Evolutionary conservation across 306 rosid species (phyloP).

Genomic region (Acmispon strigosus): DNA sequence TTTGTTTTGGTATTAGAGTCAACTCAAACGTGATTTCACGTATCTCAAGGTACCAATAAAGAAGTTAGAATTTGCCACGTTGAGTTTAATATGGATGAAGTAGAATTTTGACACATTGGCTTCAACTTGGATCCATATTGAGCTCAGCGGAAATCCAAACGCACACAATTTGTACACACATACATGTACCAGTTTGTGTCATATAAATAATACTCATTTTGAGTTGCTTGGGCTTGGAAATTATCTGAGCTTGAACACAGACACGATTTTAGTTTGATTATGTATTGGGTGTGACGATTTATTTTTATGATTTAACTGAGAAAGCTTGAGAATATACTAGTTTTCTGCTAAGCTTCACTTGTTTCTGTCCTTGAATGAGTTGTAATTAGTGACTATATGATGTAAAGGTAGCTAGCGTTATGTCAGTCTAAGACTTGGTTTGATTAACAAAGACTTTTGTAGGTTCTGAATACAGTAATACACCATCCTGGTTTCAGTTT

Average conservation of each 20-base stretch:
- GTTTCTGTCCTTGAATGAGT: not conserved
- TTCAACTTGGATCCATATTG: too few species aligned
- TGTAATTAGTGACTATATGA: not conserved
- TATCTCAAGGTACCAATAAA: too few species aligned
- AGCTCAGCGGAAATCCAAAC: too few species aligned
- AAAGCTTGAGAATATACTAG: not conserved
- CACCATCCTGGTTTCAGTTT: constrained; percentile 82
- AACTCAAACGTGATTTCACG: too few species aligned
- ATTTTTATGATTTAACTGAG: not conserved
- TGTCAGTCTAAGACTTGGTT: constrained; percentile 2
- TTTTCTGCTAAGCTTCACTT: constrained; percentile 1
- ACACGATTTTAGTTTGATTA: not conserved
- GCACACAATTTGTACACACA: constrained; percentile 7
- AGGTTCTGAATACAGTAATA: constrained; percentile 59
- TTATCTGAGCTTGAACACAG: not conserved
- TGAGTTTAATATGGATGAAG: too few species aligned
- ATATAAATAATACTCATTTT: not conserved
- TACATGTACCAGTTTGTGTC: not conserved
- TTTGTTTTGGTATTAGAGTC: too few species aligned
- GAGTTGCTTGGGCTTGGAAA: not conserved
- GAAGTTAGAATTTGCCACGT: too few species aligned
- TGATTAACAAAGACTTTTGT: constrained; percentile 27
- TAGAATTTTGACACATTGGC: too few species aligned
- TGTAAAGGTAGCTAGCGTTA: constrained; percentile 13
- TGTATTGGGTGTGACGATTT: not conserved